Evolutionary conservation across 169 alveolate species (phyloP).

Genomic region (Perkinsus marinus): DNA sequence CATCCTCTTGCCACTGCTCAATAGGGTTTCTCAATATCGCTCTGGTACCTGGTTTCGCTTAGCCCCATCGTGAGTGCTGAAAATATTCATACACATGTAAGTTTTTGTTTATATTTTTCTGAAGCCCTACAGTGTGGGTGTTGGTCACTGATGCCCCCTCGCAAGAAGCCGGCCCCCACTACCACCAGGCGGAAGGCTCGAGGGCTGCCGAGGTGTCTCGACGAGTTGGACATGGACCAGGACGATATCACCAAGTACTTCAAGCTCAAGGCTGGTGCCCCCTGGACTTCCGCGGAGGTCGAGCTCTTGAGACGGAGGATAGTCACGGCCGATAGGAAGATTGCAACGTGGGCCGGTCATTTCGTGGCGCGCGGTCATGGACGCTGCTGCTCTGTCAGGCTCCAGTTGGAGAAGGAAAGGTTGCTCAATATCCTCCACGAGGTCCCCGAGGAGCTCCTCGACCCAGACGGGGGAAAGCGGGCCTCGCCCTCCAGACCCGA

Average conservation of each 20-base stretch:
- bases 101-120: no score
- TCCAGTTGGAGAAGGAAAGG: background rate
- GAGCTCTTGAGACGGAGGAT: background rate
- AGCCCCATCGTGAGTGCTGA: no score
- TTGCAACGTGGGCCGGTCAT: background rate
- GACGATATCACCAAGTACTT: background rate
- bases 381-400: background rate
- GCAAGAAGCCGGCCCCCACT: no score
- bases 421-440: background rate
- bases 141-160: background rate
- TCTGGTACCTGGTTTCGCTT: no score
- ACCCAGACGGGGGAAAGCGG: background rate
- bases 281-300: background rate
- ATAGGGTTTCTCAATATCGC: no score
- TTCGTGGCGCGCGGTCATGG: background rate
- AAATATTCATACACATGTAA: no score
- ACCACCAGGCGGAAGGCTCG: background rate
- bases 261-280: background rate
- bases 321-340: background rate
- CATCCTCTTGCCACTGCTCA: no score
- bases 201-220: background rate
- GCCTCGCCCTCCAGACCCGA: background rate
- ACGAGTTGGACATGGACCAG: background rate
- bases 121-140: background rate
- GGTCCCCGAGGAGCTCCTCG: background rate